Base-by-base conservation (phyloP, 495 filamentous ascomycete species). In the Xylaria longipes region DNA sequence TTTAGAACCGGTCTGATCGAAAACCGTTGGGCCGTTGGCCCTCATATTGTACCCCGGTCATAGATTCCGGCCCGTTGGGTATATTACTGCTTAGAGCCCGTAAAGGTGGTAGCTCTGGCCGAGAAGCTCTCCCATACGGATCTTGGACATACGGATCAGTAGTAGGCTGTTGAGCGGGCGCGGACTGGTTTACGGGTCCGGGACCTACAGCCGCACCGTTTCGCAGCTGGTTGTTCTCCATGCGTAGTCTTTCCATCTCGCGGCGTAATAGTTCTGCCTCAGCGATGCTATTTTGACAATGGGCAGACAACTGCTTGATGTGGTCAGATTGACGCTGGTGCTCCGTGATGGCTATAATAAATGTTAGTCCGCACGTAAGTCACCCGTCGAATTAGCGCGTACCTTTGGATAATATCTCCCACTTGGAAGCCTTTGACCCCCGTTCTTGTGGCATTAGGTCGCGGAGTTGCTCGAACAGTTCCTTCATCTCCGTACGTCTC, bases 331-430 rank as follows among this genome's bases (percentile, higher is more conserved):
- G 82, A 27, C 84, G 82, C 57, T 84, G 78, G 74, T 89, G 90
- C 72, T 90, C 86, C 37, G 82, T 76, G 33, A 88, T 88, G n/a
- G 87, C 87, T 89, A 65, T 39, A 25, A 3, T 6, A 60, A 15
- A 14, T n/a, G 22, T 71, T 31, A 71, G 69, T 50, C 50, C 41
- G 14, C 20, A 22, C n/a, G 17, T 35, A 27, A 50, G 6, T 60
- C n/a, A 41, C 37, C 29, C 1, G 7, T 46, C 20, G 7, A 71
- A 27, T 71, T 11, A 33, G 50, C 25, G 17, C 74, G 45, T 86
- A 97, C 94, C 93, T 87, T 95, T 94, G 12, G 93, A 97, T n/a
- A 99, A 80, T 43, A 97, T 97, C 76, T 99, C 96, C 97, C 97
- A 99, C 81, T 99, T 99, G 77, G 94, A 97, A 4, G 95, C 95